Conservation (phyloP, 768 basidiomycete genomes). For the Termitomyces sp. region DNA sequence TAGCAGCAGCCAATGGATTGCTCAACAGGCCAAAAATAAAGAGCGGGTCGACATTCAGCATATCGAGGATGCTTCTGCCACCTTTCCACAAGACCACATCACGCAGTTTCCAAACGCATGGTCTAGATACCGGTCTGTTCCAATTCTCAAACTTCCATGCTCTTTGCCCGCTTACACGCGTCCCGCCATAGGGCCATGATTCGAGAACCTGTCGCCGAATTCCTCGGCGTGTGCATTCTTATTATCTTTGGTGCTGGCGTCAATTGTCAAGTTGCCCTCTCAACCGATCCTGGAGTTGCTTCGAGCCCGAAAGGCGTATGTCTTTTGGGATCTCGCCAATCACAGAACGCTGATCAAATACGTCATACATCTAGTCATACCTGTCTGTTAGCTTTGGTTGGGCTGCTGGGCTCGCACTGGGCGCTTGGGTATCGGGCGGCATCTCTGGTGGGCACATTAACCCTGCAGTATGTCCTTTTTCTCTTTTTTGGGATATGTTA, state of each 20-base stretch:
- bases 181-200: constrained; percentile 32
- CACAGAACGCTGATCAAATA: not conserved
- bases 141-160: not conserved
- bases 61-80: not conserved
- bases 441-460: constrained; percentile 77
- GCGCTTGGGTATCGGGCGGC: constrained; percentile 62
- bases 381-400: constrained; percentile 50
- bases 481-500: not conserved
- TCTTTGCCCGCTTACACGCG: not conserved
- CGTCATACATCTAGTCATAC: constrained; percentile 30
- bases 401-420: constrained; percentile 57
- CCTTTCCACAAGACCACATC: constrained; percentile 21
- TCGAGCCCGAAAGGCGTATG: constrained; percentile 52
- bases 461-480: constrained; percentile 45
- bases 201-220: constrained; percentile 61
- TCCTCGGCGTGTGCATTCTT: constrained; percentile 53
- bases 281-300: constrained; percentile 38
- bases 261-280: constrained; percentile 52
- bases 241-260: constrained; percentile 57
- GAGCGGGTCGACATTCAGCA: not conserved
- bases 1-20: not conserved
- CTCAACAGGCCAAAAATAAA: not conserved
- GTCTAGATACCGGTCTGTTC: constrained; percentile 48
- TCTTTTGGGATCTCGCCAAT: constrained; percentile 5
- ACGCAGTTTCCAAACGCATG: constrained; percentile 44